Base-by-base conservation (phyloP, 441 rosid genomes). In the Croton setiger region DNA sequence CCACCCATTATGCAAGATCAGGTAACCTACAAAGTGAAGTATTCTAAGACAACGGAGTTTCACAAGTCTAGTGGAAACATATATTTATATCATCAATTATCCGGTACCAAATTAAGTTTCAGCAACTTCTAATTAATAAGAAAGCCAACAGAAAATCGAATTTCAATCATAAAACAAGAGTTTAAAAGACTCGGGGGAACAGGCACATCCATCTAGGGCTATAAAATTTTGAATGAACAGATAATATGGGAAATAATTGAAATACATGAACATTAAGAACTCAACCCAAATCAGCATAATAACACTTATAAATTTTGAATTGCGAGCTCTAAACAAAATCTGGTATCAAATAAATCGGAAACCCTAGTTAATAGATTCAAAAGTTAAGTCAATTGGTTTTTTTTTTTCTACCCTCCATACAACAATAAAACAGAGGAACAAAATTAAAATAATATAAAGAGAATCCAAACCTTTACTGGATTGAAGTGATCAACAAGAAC, bases 1-100 rank as follows among this genome's bases (percentile, higher is more conserved):
- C 94, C 97, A 67, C 94, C 94, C 98, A 91, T 93, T 6, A 8
- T 20, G 44, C 9, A 55, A 63, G 23, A 44, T 59, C 43, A 63
- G 62, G 55, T 60, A 61, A 70, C 78, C 78, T 72, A 63, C 66
- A 54, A 35, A 41, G 1, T 8, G 21, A 64, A 33, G 6, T 1
- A 31, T 33, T 0, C 3, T 17, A 23, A 45, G 9, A 63, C 13
- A 63, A n/a, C 15, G 18, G 11, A 45, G 44, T 61, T 23, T 21
- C 45, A 59, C 41, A 43, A 15, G 15, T 59, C 43, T 23, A 59
- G 52, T n/a, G 4, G n/a, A 17, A 17, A 35, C 35, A 12, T 27
- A 60, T 60, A 23, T 45, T 36, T 60, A 37, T 37, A 60, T 17
- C 12, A 60, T n/a, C 8, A 35, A 58, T 6, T 0, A 1, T 14